Conservation (phyloP, 75 land plant genomes). For the Sequoiadendron giganteum region DNA sequence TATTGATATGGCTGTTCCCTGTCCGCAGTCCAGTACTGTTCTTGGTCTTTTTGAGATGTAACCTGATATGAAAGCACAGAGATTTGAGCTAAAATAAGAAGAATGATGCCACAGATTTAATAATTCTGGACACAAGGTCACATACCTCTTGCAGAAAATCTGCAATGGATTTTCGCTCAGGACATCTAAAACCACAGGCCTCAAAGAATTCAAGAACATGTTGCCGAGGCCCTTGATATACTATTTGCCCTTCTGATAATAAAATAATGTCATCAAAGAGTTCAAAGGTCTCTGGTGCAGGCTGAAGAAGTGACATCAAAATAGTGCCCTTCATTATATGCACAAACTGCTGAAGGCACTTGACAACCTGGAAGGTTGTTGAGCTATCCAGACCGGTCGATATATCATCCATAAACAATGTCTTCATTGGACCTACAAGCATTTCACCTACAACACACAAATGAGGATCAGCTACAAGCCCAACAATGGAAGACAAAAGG, state of each 20-base stretch:
- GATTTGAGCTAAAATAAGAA: neutral
- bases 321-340: slow-evolving; percentile 49
- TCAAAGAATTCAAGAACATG: slow-evolving; percentile 38
- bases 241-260: slow-evolving; percentile 52
- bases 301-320: slow-evolving; percentile 63
- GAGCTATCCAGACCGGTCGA: slow-evolving; percentile 72
- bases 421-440: slow-evolving; percentile 22
- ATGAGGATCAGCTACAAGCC: neutral
- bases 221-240: slow-evolving; percentile 45
- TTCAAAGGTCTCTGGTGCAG: slow-evolving; percentile 61
- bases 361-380: slow-evolving; percentile 63
- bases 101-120: neutral
- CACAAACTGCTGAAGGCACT: slow-evolving; percentile 48
- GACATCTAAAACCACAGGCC: slow-evolving; percentile 43
- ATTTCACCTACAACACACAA: slow-evolving; percentile 20
- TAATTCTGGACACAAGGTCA: neutral
- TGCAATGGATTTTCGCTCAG: slow-evolving; percentile 52
- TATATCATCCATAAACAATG: slow-evolving; percentile 32
- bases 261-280: slow-evolving; percentile 61
- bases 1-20: slow-evolving; percentile 27
- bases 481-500: neutral
- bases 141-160: slow-evolving; percentile 66
- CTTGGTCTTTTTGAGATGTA: slow-evolving; percentile 55
- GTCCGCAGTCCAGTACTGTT: slow-evolving; percentile 44
- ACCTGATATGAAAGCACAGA: slow-evolving; percentile 24